A percentile compares a stretch with the other conserved stretches of the same genome.
These are phyloP conservation scores for Rubia peregrina DNA, from an alignment of 305 asterid genomes.

Conservation along the genomic window DNA sequence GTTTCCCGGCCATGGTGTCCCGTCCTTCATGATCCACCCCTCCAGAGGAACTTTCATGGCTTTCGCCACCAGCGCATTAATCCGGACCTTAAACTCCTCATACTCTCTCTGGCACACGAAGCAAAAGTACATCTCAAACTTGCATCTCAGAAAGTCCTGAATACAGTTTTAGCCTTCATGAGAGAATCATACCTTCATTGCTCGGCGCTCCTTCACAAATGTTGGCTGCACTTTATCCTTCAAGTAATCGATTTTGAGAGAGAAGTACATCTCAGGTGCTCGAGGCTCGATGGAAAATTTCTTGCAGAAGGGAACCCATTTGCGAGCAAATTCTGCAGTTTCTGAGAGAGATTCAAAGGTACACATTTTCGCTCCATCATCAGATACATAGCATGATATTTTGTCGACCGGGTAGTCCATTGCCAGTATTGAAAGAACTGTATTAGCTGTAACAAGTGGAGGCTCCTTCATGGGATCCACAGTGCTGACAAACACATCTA, in stretches of 20 bases:
- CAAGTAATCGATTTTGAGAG: conserved; percentile 80
- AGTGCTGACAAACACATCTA: conserved; percentile 87
- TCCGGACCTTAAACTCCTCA: conserved; percentile 84
- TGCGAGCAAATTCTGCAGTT: conserved; percentile 90
- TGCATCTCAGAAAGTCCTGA: conserved; percentile 1
- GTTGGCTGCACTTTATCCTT: conserved; percentile 97
- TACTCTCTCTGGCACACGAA: conserved; percentile 68
- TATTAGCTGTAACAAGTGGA: conserved; percentile 88
- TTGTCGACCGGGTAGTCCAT: conserved; percentile 96
- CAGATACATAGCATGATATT: conserved; percentile 88
- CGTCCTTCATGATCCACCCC: conserved; percentile 99
- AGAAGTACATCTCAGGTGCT: conserved; percentile 95
- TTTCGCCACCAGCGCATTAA: conserved; percentile 93
- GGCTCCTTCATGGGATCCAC: conserved; percentile 98
- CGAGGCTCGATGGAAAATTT: conserved; percentile 89
- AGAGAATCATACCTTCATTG: conserved; percentile 68
- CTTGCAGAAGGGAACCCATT: conserved; percentile 98
- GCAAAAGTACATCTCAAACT: conserved; percentile 5
- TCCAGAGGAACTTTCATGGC: conserved; percentile 83
- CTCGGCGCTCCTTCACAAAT: conserved; percentile 92
- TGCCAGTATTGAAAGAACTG: conserved; percentile 83
- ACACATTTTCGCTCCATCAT: conserved; percentile 98
- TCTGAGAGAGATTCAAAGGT: conserved; percentile 93
- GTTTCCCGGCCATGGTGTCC: conserved; percentile 99
- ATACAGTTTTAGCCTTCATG: conserved; percentile 1